These are phyloP conservation scores for Cucumis variabilis DNA, from an alignment of 331 rosid genomes.

Conservation along the genomic window DNA sequence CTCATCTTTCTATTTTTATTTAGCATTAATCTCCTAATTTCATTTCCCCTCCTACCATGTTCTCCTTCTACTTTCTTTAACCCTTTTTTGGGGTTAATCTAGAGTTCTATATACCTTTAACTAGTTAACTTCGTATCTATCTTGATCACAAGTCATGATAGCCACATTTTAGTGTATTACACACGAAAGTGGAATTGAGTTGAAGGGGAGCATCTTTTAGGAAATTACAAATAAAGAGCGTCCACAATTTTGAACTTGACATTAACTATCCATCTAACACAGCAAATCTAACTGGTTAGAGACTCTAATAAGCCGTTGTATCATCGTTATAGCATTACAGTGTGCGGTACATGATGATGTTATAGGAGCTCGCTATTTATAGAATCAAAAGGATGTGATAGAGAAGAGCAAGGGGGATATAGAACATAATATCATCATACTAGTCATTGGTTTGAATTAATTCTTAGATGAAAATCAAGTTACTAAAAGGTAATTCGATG, in stretches of 20 bases:
- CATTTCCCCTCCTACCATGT: not conserved
- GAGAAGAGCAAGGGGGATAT: not conserved
- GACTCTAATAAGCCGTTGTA: not conserved
- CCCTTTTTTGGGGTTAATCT: not conserved
- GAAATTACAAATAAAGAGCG: not conserved
- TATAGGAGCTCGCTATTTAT: not conserved
- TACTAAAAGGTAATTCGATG: not conserved
- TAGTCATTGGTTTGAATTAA: too few species aligned
- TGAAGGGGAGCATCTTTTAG: not conserved
- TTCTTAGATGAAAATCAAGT: not conserved
- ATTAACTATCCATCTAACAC: not conserved
- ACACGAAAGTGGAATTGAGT: not conserved
- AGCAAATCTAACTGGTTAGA: not conserved
- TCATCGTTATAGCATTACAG: not conserved
- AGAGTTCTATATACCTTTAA: not conserved
- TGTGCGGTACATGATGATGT: not conserved
- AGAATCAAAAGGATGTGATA: not conserved
- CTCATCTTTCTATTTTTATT: not conserved
- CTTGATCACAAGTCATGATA: not conserved
- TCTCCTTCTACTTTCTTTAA: not conserved
- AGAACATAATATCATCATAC: not conserved
- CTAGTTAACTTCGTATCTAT: not conserved
- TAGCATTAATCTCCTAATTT: not conserved
- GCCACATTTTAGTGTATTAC: not conserved
- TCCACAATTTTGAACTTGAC: not conserved